Conservation (phyloP, 495 filamentous ascomycete species). For the Neurospora sp. region DNA sequence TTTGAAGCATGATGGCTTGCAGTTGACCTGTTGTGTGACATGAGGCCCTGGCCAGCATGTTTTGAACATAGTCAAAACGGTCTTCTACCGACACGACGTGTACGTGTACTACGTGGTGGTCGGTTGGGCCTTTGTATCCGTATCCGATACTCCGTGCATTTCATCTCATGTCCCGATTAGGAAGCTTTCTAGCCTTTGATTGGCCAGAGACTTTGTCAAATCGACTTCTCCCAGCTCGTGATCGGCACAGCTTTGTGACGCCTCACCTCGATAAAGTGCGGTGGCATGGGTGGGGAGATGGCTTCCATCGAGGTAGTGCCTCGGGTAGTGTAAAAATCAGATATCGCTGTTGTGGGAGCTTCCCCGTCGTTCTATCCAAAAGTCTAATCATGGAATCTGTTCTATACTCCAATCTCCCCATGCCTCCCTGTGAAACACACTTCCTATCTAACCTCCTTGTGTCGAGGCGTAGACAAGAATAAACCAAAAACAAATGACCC, state of each 20-base stretch:
- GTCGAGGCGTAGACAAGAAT: not conserved
- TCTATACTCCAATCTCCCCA: not conserved
- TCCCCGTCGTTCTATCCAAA: not conserved
- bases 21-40: not conserved
- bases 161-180: constrained; percentile 10
- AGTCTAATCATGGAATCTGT: not conserved
- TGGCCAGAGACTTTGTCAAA: constrained; percentile 5
- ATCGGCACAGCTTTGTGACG: not conserved
- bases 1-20: not conserved
- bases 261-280: not conserved
- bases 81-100: not conserved
- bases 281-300: not conserved
- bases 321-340: not conserved
- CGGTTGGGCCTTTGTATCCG: not conserved
- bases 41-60: not conserved
- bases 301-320: not conserved
- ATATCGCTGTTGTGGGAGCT: not conserved
- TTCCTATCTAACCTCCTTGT: not conserved
- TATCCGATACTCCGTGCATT: not conserved
- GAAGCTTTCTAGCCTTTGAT: constrained; percentile 10
- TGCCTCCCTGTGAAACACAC: not conserved
- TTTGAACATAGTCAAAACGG: not conserved
- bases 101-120: not conserved
- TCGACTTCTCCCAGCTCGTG: not conserved
- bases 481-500: not conserved